Conservation (phyloP, 2,329 filamentous ascomycete species). For the Pseudocercospora fijiensis region DNA sequence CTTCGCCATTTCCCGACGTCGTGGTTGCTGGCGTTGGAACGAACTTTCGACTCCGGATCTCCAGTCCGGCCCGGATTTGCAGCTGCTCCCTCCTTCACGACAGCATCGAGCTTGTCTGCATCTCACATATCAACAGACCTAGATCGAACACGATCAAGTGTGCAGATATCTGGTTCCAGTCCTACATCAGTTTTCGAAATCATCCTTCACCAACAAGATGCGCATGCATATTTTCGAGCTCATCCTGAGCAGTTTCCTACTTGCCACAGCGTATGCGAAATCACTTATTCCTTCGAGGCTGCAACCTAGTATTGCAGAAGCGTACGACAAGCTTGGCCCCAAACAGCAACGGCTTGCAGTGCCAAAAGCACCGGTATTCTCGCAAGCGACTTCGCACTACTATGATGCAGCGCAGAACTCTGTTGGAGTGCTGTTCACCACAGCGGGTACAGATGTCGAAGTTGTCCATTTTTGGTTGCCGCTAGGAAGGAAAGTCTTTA, state of each 20-base stretch:
- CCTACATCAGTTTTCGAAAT: neutral
- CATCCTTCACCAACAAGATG: constrained; percentile 3
- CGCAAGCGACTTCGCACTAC: constrained; percentile 2
- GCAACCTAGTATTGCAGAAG: constrained; percentile 2
- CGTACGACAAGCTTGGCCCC: neutral
- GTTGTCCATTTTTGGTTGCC: constrained; percentile 36
- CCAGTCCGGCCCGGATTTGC: neutral
- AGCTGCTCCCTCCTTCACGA: neutral
- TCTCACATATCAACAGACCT: neutral
- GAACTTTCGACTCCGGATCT: neutral
- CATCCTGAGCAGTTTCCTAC: neutral
- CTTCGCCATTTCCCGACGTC: neutral
- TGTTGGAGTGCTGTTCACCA: constrained; percentile 35
- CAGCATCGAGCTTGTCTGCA: neutral
- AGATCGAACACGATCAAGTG: neutral
- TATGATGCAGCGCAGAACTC: constrained; percentile 33
- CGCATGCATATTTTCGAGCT: neutral
- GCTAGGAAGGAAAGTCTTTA: constrained; percentile 30
- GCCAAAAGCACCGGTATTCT: neutral
- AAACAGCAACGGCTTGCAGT: constrained; percentile 13
- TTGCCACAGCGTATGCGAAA: neutral
- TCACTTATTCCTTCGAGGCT: constrained; percentile 7
- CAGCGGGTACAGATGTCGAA: constrained; percentile 18
- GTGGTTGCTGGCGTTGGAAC: neutral
- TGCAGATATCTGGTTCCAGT: neutral